Base-by-base conservation (phyloP, 345 rosid species). In the Corchorus capsularis region DNA sequence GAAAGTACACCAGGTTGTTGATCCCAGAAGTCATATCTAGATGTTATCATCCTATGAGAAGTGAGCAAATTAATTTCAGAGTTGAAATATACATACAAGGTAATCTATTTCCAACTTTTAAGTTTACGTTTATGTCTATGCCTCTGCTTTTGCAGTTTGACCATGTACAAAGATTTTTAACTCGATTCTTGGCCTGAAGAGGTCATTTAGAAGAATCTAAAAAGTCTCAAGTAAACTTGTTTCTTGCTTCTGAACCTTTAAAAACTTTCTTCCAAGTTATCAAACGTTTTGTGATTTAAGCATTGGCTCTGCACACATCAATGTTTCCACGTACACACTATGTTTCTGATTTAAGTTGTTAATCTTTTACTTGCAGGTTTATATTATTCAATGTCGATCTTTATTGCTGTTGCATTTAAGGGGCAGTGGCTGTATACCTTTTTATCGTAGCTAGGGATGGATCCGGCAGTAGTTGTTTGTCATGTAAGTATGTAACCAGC, bases 21-120 rank as follows among this genome's bases (percentile, higher is more conserved):
- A 87, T 86, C 98, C 99, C 61, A 88, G 94, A 82, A 93, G 98
- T 83, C 99, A 93, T 83, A 94, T 97, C 8, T 94, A 92, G 87
- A 59, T 71, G 34, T 17, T 5, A 46, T 32, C 13, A 41, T 63
- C 63, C 43, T 17, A 69, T 52, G 47, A 68, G 68, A 68, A 69
- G 35, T 49, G 55, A 68, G 20, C 57, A n/a, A 19, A 19, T 55
- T 53, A 54, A 17, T 55, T 9, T 9, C 57, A 37, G 50, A 6
- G 63, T 55, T 13, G 1, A 73, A 43, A 73, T 4, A 46, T 46
- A 73, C 16, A 73, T 27, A 61, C 43, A 8, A 72, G 37, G 66
- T 27, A 59, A 72, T 6, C 20, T n/a, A 13, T 20, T 14, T 12
- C 16, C 12, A 27, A 67, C 71, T 45, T 27, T 22, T 9, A 11